Evolutionary conservation across 495 filamentous ascomycete species (phyloP).

Genomic region (Aspergillus wentii): DNA sequence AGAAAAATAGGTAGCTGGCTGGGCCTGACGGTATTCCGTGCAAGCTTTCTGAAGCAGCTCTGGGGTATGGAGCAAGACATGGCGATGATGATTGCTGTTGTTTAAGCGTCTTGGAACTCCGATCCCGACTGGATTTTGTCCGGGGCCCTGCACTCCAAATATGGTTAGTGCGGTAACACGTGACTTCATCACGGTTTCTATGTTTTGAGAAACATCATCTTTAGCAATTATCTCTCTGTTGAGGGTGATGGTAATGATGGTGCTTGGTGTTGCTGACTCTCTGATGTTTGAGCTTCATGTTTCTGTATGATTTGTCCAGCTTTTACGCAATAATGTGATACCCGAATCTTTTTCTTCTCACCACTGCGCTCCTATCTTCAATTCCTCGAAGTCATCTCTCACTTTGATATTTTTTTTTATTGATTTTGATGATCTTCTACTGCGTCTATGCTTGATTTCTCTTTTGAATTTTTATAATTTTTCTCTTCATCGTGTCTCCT

Average conservation of each 20-base stretch:
- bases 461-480: too few relatives aligned
- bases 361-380: background rate
- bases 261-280: background rate
- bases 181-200: conserved; percentile 7
- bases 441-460: too few relatives aligned
- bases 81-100: conserved; percentile 17
- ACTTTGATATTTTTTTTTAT: too few relatives aligned
- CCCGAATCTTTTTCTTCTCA: background rate
- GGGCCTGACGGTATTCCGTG: conserved; percentile 26
- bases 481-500: background rate
- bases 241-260: background rate
- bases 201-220: background rate
- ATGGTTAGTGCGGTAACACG: conserved; percentile 26
- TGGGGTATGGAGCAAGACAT: conserved; percentile 34
- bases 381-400: background rate
- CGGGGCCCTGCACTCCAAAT: conserved; percentile 16
- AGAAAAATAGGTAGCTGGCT: conserved; percentile 63
- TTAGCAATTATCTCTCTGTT: background rate
- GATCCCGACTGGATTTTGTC: conserved; percentile 35
- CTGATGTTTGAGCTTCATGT: too few relatives aligned
- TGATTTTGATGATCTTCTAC: too few relatives aligned
- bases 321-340: background rate
- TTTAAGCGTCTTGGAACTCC: conserved; percentile 11
- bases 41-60: conserved; percentile 39
- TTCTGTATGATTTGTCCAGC: background rate